Conservation (phyloP, 805 yeast species). For the Starmerella lactis-condensi region DNA sequence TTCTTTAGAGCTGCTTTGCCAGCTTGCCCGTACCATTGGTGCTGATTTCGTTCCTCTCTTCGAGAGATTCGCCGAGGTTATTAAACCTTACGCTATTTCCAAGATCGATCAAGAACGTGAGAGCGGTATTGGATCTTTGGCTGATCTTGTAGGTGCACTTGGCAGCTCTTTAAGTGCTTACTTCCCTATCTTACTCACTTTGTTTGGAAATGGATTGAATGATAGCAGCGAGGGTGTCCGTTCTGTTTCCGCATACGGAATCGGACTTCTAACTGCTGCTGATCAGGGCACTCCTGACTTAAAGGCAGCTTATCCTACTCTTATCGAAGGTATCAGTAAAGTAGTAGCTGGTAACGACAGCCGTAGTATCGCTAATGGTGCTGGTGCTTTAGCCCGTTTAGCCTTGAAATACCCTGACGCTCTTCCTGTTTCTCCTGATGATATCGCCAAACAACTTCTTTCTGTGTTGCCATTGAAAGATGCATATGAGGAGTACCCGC, state of each 20-base stretch:
- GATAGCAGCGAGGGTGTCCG: constrained; percentile 64
- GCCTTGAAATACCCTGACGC: constrained; percentile 44
- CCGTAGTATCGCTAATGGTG: constrained; percentile 80
- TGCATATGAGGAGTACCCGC: constrained; percentile 83
- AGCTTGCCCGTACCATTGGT: constrained; percentile 58
- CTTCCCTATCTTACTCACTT: constrained; percentile 42
- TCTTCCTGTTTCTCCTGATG: constrained; percentile 52
- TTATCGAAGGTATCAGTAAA: constrained; percentile 50
- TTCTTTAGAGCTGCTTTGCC: constrained; percentile 68
- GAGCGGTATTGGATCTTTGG: constrained; percentile 70
- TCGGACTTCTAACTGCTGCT: constrained; percentile 52
- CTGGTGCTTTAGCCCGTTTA: constrained; percentile 94
- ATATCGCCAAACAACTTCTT: constrained; percentile 54
- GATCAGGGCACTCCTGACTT: constrained; percentile 37
- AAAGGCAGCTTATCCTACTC: constrained; percentile 43
- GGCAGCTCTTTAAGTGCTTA: constrained; percentile 42
- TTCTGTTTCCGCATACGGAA: constrained; percentile 91
- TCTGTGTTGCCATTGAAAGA: constrained; percentile 68
- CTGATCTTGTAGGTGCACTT: constrained; percentile 70
- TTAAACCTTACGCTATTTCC: constrained; percentile 28
- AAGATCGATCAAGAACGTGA: constrained; percentile 61
- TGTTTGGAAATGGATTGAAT: constrained; percentile 49
- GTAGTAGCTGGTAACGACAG: constrained; percentile 58
- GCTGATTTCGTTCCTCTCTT: constrained; percentile 61
- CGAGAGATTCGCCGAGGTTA: constrained; percentile 46